Evolutionary conservation across 2,329 filamentous ascomycete species (phyloP).

Genomic region (Epichloe typhina): DNA sequence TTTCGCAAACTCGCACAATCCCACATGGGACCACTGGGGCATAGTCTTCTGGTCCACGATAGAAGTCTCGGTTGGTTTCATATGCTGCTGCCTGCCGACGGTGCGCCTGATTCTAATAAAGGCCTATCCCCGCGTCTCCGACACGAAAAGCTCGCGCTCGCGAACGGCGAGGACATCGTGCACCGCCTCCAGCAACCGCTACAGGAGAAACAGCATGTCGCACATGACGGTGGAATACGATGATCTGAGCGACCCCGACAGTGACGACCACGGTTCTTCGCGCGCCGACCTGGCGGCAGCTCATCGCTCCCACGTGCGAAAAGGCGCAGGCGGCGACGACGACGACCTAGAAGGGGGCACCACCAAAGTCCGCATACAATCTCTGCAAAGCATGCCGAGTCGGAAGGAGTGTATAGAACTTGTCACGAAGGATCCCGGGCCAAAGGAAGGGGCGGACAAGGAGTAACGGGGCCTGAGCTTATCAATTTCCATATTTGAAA

Average conservation of each 20-base stretch:
- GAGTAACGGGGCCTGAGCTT: too few species aligned
- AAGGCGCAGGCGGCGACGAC: not conserved
- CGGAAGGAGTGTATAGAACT: not conserved
- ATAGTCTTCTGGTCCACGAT: slow-evolving; percentile 14
- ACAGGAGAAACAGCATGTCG: not conserved
- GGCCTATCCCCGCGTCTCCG: not conserved
- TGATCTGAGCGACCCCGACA: not conserved
- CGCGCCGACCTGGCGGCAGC: not conserved
- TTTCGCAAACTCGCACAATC: slow-evolving; percentile 12
- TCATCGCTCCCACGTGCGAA: not conserved
- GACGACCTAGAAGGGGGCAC: not conserved
- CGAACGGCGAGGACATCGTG: not conserved
- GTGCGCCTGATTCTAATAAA: slow-evolving; percentile 12
- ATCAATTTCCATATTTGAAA: too few species aligned
- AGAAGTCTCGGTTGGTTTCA: slow-evolving; percentile 14
- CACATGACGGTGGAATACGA: not conserved
- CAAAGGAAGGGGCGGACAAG: not conserved
- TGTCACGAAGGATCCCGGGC: not conserved
- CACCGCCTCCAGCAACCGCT: not conserved
- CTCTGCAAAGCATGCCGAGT: not conserved
- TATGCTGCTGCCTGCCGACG: slow-evolving; percentile 15
- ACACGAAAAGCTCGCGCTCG: not conserved
- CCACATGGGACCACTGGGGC: slow-evolving; percentile 12
- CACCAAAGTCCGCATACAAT: not conserved
- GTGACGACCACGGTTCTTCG: not conserved